A percentile compares a stretch with the other conserved stretches of the same genome.
Evolutionary conservation across 257 asterid genomes (phyloP).

Genomic region (Gentiana dahurica): DNA sequence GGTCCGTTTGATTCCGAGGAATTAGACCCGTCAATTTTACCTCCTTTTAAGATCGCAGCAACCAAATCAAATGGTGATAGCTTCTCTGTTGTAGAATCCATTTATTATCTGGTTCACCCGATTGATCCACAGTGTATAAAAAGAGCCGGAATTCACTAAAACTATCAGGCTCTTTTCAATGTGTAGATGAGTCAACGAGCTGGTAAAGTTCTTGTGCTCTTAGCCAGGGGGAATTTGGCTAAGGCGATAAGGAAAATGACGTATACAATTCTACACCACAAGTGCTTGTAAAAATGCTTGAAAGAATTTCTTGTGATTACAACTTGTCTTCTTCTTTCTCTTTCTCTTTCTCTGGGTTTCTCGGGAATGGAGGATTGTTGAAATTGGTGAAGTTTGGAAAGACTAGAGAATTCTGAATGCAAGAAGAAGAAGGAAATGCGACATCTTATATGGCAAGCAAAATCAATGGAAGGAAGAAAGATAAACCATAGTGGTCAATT

Average conservation of each 20-base stretch:
- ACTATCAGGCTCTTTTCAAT: background rate
- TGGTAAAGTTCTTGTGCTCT: background rate
- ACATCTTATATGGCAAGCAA: conserved; percentile 11
- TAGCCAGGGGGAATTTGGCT: background rate
- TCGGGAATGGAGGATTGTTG: background rate
- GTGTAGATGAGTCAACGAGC: conserved; percentile 3
- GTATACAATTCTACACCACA: background rate
- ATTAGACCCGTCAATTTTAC: conserved; percentile 46
- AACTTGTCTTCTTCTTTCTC: background rate
- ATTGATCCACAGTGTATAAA: conserved; percentile 1
- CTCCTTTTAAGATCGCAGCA: conserved; percentile 67
- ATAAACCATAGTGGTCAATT: conserved; percentile 71
- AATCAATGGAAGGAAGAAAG: conserved; percentile 15
- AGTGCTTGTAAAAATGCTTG: background rate
- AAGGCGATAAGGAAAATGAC: background rate
- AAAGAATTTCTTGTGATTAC: background rate
- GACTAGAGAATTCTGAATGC: conserved; percentile 5
- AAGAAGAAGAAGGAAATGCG: conserved; percentile 3
- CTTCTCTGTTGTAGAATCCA: conserved; percentile 61
- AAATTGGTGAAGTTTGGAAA: conserved; percentile 24
- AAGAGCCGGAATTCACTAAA: background rate
- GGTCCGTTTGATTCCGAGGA: conserved; percentile 32
- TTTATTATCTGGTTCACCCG: background rate
- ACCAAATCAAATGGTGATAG: conserved; percentile 77
- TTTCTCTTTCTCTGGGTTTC: background rate